Evolutionary conservation across 257 asterid species (phyloP).

Genomic region (Euphrasia confusa): DNA sequence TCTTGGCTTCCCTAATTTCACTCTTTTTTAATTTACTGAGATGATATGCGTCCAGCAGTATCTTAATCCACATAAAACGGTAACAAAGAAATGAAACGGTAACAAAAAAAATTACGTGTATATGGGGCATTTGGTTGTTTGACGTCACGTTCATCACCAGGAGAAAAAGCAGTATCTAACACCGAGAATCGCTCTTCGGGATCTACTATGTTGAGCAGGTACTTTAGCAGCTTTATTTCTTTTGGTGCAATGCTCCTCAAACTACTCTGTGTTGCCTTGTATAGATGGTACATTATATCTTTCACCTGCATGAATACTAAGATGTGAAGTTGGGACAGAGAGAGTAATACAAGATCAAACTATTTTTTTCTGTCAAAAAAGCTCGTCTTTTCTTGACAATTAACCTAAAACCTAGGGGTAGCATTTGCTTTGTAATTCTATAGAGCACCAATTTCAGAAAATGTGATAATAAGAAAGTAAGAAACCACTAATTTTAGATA

Average conservation of each 20-base stretch:
- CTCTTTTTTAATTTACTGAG: slow-evolving; percentile 75
- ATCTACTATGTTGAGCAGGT: slow-evolving; percentile 74
- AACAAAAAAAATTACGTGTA: slow-evolving; percentile 45
- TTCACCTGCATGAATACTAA: slow-evolving; percentile 44
- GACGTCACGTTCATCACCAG: slow-evolving; percentile 60
- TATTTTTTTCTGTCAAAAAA: too few species aligned
- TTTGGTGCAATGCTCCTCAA: slow-evolving; percentile 78
- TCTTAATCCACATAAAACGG: slow-evolving; percentile 47
- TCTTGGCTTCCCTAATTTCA: slow-evolving; percentile 82
- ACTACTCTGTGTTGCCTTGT: slow-evolving; percentile 82
- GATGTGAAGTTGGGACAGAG: too few species aligned
- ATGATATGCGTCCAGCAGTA: slow-evolving; percentile 91
- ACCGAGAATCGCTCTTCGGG: slow-evolving; percentile 96
- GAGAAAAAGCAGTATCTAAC: slow-evolving; percentile 83
- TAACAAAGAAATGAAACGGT: too few species aligned
- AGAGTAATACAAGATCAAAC: too few species aligned
- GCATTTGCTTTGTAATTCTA: too few species aligned
- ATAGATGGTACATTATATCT: slow-evolving; percentile 78
- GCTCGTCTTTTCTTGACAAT: too few species aligned
- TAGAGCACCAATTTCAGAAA: too few species aligned
- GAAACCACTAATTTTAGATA: too few species aligned
- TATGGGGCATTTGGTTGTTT: slow-evolving; percentile 67
- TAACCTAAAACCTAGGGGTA: too few species aligned
- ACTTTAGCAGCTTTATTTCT: slow-evolving; percentile 80
- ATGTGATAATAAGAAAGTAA: too few species aligned